Base-by-base conservation (phyloP, 768 basidiomycete species). In the Boletus eberwhitei region DNA sequence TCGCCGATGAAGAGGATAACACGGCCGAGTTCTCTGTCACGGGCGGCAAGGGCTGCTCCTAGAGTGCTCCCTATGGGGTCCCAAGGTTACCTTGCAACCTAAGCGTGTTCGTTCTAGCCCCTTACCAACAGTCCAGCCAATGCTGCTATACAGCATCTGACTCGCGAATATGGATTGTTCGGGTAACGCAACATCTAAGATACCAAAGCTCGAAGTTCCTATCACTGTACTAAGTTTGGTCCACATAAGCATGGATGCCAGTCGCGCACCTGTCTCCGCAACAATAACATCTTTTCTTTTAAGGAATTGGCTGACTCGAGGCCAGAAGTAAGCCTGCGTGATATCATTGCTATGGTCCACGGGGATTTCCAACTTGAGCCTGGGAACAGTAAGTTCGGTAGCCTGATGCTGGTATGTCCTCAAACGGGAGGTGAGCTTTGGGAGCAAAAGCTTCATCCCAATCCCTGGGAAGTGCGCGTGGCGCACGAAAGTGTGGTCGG, bases 61-160 rank as follows among this genome's bases (percentile, higher is more conserved):
- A 94, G 79, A 17, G 82, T 79, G 42, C 82, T 81, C 8, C 83
- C 82, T 82, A 43, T 21, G 32, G 2, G n/a, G 51, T 8, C 9
- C 39, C 35, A 48, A 55, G 21, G 21, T 50, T 38, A 48, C 4
- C 21, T 9, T 13, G 24, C 8, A 11, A 6, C 8, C n/a, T 21
- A 29, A 2, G 3, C 1, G 5, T 14, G 4, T 47, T n/a, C 8
- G 26, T 44, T 21, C n/a, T 1, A 7, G 2, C 0, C 11, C 61
- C 76, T 73, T 68, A 75, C 91, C 90, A 38, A 88, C 83, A 17
- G 87, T 84, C 87, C 88, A 97, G 0, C 95, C 95, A 60, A 98
- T 97, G 54, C 87, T 87, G 47, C 95, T 94, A 86, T 90, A 97
- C 6, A 97, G 73, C 48, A 96, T 83, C 71, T 94, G 92, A 56